phyloP scores from a whole-genome alignment of 371 early-diverging fungal genomes.

The Choanephora cucurbitarum region DNA sequence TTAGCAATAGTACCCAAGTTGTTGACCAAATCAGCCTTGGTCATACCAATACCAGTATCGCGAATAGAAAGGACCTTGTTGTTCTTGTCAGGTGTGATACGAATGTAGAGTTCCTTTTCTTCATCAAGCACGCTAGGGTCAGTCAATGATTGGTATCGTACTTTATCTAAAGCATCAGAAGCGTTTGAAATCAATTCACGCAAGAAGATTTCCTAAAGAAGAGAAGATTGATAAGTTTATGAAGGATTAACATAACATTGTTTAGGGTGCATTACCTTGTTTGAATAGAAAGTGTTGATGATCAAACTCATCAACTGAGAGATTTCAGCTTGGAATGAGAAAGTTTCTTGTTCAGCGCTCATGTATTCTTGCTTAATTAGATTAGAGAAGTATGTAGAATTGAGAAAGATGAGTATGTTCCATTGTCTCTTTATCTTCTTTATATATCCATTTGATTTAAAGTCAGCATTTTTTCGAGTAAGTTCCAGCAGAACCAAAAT shows the following conservation, averaged over 20 bases:
- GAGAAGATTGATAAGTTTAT: not conserved
- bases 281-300: constrained; percentile 60
- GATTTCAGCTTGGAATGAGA: constrained; percentile 93
- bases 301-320: constrained; percentile 94
- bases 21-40: constrained; percentile 76
- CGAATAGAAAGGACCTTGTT: constrained; percentile 66
- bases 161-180: constrained; percentile 90
- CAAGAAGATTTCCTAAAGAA: constrained; percentile 72
- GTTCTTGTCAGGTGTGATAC: constrained; percentile 63
- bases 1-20: constrained; percentile 90
- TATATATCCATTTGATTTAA: not conserved
- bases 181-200: constrained; percentile 89
- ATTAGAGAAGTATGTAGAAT: constrained; percentile 12
- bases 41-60: constrained; percentile 93
- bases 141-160: constrained; percentile 65
- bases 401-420: constrained; percentile 1
- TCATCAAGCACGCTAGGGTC: constrained; percentile 55
- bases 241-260: no score
- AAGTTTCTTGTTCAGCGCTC: constrained; percentile 61
- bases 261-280: constrained; percentile 45
- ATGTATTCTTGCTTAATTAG: constrained; percentile 4
- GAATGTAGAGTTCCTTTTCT: constrained; percentile 64
- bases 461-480: constrained; percentile 1
- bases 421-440: not conserved
- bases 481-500: not conserved